Base-by-base conservation (phyloP, 2,329 filamentous ascomycete genomes). In the Ophiostoma australiae region DNA sequence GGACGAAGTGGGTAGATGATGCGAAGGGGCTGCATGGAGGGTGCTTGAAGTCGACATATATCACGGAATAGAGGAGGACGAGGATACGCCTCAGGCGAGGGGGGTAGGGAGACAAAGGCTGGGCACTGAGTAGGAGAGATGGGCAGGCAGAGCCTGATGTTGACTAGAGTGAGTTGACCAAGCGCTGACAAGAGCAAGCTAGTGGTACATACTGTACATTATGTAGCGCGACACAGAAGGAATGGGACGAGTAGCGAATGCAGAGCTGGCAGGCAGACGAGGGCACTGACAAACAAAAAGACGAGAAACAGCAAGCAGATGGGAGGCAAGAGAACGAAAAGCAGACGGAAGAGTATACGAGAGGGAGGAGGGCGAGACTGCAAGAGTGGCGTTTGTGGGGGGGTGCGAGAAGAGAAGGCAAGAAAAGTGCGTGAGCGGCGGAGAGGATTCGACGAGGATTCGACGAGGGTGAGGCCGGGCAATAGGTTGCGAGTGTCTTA, bases 1-100 rank as follows among this genome's bases (percentile, higher is more conserved):
- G 63, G 52, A 31, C 17, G 58, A 63, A 63, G 58, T 63, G 58
- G 58, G 27, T 63, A 63, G 58, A 63, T 63, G 58, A 63, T 63
- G 58, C 58, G 27, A 63, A 63, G 58, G 58, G 15, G 58, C 58
- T 63, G 58, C 58, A 63, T 63, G 27, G 27, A 27, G 23, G 27
- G 58, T 41, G n/a, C 44, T n/a, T 33, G 27, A 33, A 63, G 58
- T 63, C n/a, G 58, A 58, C 52, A 58, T 39, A 39, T 66, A 5
- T 33, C 33, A 63, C 41, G 15, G 15, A 44, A 11, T 58, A 27
- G 7, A 58, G 8, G 23, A 13, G 39, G 11, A 15, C 52, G 52
- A 13, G n/a, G 20, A 58, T 58, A 58, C 44, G 3, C 1, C 44
- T n/a, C 44, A 3, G 17, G 44, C 15, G 15, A 17, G 17, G 17